Conservation (phyloP, 2,329 filamentous ascomycete species). For the Ascochyta lentis region DNA sequence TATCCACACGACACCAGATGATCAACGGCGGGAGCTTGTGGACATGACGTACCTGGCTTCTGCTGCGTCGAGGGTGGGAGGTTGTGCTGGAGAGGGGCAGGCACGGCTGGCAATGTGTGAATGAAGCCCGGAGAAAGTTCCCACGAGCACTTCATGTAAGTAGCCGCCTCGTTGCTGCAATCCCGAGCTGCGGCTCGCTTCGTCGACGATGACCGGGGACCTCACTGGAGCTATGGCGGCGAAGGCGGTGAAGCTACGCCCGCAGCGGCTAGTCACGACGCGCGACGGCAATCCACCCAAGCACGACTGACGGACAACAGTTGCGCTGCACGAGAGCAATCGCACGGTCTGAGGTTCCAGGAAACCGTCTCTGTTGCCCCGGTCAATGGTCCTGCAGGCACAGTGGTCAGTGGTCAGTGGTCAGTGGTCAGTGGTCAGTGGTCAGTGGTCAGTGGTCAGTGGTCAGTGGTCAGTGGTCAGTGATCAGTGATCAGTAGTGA, state of each 20-base stretch:
- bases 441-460: slow-evolving; percentile 17
- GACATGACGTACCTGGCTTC: slow-evolving; percentile 17
- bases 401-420: slow-evolving; percentile 17
- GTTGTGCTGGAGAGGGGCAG: neutral
- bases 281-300: slow-evolving; percentile 12
- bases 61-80: neutral
- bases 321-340: neutral
- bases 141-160: slow-evolving; percentile 33
- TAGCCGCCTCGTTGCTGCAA: slow-evolving; percentile 37
- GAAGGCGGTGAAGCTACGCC: slow-evolving; percentile 18
- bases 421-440: slow-evolving; percentile 19
- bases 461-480: slow-evolving; percentile 17
- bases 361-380: neutral
- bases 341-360: neutral
- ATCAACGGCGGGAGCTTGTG: slow-evolving; percentile 9
- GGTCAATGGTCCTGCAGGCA: slow-evolving; percentile 4
- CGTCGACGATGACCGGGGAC: slow-evolving; percentile 19
- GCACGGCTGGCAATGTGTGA: slow-evolving; percentile 1
- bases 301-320: slow-evolving; percentile 1
- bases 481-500: slow-evolving; percentile 17
- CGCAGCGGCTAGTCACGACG: slow-evolving; percentile 24
- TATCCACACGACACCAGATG: slow-evolving; percentile 20
- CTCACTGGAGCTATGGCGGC: slow-evolving; percentile 23
- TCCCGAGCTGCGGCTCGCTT: slow-evolving; percentile 21
- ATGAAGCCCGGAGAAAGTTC: slow-evolving; percentile 7